A percentile compares a stretch with the other conserved stretches of the same genome.
These are phyloP conservation scores for Annulohypoxylon moriforme DNA, from an alignment of 495 filamentous ascomycete genomes.

Conservation along the genomic window DNA sequence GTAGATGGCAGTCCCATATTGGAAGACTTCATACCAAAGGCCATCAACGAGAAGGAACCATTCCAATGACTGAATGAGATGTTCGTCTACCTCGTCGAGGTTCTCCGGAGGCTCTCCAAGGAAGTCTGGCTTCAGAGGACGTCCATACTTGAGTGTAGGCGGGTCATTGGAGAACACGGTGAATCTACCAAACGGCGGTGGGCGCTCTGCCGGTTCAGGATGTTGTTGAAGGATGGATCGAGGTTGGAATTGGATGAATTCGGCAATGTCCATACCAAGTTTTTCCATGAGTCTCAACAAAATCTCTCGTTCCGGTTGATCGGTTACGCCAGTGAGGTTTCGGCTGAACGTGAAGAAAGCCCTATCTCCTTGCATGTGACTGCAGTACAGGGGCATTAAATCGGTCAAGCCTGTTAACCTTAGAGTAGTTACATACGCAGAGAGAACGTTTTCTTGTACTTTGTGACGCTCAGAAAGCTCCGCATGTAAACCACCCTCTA, in stretches of 20 bases:
- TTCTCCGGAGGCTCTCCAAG: conserved; percentile 70
- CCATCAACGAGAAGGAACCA: conserved; percentile 83
- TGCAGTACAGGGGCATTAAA: conserved; percentile 86
- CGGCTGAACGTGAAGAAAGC: conserved; percentile 64
- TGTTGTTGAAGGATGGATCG: conserved; percentile 62
- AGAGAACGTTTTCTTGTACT: conserved; percentile 72
- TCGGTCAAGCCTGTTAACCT: conserved; percentile 74
- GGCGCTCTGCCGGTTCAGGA: conserved; percentile 29
- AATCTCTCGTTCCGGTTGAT: conserved; percentile 58
- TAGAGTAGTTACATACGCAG: conserved; percentile 84
- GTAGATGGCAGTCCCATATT: conserved; percentile 73
- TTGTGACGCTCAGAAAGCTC: conserved; percentile 49
- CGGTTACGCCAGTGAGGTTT: conserved; percentile 66
- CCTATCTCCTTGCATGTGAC: conserved; percentile 68
- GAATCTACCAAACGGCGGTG: conserved; percentile 55
- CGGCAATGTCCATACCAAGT: conserved; percentile 60
- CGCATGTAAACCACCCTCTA: conserved; percentile 55
- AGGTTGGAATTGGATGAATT: conserved; percentile 66
- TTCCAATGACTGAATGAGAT: conserved; percentile 81
- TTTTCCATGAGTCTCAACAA: conserved; percentile 73
- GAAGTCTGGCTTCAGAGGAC: conserved; percentile 68
- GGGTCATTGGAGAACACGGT: conserved; percentile 61
- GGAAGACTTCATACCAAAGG: conserved; percentile 77
- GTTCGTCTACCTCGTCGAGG: conserved; percentile 67
- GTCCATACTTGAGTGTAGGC: conserved; percentile 59